Evolutionary conservation across 2,329 filamentous ascomycete species (phyloP).

Genomic region (Cladosporium sp.): DNA sequence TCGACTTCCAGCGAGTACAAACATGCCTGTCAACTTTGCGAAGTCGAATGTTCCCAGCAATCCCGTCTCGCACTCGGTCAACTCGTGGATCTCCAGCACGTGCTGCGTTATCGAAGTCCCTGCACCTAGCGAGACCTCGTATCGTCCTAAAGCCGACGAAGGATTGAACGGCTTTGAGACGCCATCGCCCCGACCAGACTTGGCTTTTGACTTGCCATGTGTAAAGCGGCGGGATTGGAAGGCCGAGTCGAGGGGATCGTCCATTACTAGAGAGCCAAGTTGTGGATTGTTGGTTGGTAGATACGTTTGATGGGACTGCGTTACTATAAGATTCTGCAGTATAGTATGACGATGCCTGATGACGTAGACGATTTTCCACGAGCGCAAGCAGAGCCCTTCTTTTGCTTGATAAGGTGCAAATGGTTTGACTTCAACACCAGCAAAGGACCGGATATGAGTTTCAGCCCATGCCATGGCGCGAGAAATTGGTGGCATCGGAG

Average conservation of each 20-base stretch:
- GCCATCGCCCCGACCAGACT: not conserved
- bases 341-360: no score
- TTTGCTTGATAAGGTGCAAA: no score
- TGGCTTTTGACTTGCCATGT: conserved; percentile 5
- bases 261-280: no score
- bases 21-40: conserved; percentile 2
- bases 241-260: not conserved
- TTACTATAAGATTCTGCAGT: no score
- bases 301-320: no score
- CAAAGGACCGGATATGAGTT: no score
- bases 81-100: conserved; percentile 15
- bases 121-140: conserved; percentile 9
- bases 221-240: conserved; percentile 3
- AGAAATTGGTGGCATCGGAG: no score
- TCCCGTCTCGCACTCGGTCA: conserved; percentile 6
- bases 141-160: conserved; percentile 8
- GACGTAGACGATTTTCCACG: no score
- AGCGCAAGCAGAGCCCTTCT: no score
- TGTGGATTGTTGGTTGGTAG: no score
- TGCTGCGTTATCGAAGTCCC: not conserved
- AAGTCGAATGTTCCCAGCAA: conserved; percentile 10
- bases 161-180: conserved; percentile 10
- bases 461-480: no score
- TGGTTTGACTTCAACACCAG: no score
- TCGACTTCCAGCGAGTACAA: conserved; percentile 15